Percentiles rank a stretch among this genome's conserved stretches.
Evolutionary conservation across 192 early-diverging fungal genomes (phyloP).

Genomic region (Phlyctochytrium planicorne): DNA sequence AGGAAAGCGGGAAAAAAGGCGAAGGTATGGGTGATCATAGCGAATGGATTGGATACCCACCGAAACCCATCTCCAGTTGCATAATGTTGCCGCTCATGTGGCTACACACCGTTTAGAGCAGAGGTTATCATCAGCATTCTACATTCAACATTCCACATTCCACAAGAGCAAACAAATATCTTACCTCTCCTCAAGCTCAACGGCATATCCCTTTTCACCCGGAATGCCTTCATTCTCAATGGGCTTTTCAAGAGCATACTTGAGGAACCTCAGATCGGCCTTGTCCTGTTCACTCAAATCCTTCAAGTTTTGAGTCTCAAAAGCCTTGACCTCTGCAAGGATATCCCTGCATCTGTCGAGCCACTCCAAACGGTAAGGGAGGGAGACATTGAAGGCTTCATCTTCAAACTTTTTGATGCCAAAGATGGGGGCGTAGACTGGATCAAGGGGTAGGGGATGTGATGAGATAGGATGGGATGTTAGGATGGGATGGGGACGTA

Average conservation of each 20-base stretch:
- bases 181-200: slow-evolving; percentile 21
- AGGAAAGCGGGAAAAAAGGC: background rate
- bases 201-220: slow-evolving; percentile 21
- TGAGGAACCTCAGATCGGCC: slow-evolving; percentile 5
- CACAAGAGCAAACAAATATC: background rate
- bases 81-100: slow-evolving; percentile 22
- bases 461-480: background rate
- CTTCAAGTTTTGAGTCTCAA: slow-evolving; percentile 1
- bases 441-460: background rate
- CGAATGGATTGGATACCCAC: slow-evolving; percentile 3
- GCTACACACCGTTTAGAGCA: background rate
- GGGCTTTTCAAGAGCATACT: slow-evolving; percentile 1
- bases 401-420: background rate
- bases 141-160: background rate
- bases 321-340: background rate
- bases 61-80: slow-evolving; percentile 20
- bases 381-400: background rate
- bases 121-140: background rate
- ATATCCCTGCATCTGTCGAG: background rate
- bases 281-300: background rate
- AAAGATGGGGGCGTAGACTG: slow-evolving; percentile 2
- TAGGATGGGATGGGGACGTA: background rate
- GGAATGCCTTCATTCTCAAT: slow-evolving; percentile 13
- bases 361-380: background rate
- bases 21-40: background rate